phyloP scores from a whole-genome alignment of 208 protist genomes.

The Leishmania tarentolae region DNA sequence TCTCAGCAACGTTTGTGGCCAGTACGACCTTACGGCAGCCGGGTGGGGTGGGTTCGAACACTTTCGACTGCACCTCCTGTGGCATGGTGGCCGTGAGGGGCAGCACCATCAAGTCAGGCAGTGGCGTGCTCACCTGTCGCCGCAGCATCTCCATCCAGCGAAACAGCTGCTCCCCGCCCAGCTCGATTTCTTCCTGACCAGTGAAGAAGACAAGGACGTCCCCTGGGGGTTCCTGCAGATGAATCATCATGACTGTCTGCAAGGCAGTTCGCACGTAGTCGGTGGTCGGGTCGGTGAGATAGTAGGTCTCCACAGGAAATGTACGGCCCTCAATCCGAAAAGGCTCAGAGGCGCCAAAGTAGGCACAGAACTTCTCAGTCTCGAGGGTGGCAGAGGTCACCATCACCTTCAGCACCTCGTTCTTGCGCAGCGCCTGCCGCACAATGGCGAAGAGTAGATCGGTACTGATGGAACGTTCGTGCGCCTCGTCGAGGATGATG shows the following conservation, averaged over 20 bases:
- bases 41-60: slow-evolving; percentile 97
- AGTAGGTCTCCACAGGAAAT: slow-evolving; percentile 98
- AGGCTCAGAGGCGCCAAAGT: slow-evolving; percentile 96
- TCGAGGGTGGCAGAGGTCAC: slow-evolving; percentile 99
- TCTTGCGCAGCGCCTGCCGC: slow-evolving; percentile 91
- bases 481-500: slow-evolving; percentile 99
- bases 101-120: slow-evolving; percentile 96
- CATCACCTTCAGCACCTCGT: slow-evolving; percentile 97
- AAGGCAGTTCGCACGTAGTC: slow-evolving; percentile 98
- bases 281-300: slow-evolving; percentile 88
- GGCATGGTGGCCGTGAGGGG: slow-evolving; percentile 98
- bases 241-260: slow-evolving; percentile 98
- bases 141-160: slow-evolving; percentile 87
- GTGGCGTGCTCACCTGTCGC: slow-evolving; percentile 42
- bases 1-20: slow-evolving; percentile 99
- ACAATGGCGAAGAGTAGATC: slow-evolving; percentile 99
- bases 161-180: slow-evolving; percentile 97
- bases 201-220: slow-evolving; percentile 99
- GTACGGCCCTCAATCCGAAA: slow-evolving; percentile 98
- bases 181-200: slow-evolving; percentile 99
- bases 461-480: slow-evolving; percentile 99
- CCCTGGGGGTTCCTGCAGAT: slow-evolving; percentile 96
- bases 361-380: slow-evolving; percentile 97
- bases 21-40: slow-evolving; percentile 97
- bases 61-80: slow-evolving; percentile 97